Conservation (phyloP, 495 filamentous ascomycete species). For the Filosporella fistucella region DNA sequence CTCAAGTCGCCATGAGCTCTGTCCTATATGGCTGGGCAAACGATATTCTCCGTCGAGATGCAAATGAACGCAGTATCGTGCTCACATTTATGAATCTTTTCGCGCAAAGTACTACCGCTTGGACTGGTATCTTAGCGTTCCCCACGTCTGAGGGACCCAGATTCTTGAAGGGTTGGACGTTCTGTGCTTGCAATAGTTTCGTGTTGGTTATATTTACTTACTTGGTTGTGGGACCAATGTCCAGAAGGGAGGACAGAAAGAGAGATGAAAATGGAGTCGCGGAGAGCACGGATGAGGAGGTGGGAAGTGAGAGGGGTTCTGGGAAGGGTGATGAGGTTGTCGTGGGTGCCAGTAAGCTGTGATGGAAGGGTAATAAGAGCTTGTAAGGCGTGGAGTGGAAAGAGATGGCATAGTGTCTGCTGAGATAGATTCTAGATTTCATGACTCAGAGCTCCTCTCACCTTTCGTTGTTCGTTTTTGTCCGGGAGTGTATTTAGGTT, state of each 20-base stretch:
- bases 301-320: constrained; percentile 6
- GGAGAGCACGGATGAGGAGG: not conserved
- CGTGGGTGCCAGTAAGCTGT: too few relatives aligned
- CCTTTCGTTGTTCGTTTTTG: too few relatives aligned
- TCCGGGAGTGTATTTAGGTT: too few relatives aligned
- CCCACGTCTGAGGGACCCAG: constrained; percentile 21
- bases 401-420: too few relatives aligned
- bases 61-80: constrained; percentile 13
- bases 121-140: constrained; percentile 26
- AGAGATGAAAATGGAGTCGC: not conserved
- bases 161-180: constrained; percentile 24
- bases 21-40: constrained; percentile 25
- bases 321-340: too few relatives aligned
- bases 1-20: constrained; percentile 18
- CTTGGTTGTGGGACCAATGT: constrained; percentile 7
- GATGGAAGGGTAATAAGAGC: too few relatives aligned
- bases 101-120: constrained; percentile 37
- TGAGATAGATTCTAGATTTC: too few relatives aligned
- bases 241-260: constrained; percentile 3
- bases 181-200: constrained; percentile 1
- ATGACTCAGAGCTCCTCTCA: too few relatives aligned
- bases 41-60: constrained; percentile 11
- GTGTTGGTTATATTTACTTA: constrained; percentile 5
- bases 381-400: too few relatives aligned
- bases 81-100: constrained; percentile 38